Conservation (phyloP, 106 monocot species). For the Iris macrosiphon region DNA sequence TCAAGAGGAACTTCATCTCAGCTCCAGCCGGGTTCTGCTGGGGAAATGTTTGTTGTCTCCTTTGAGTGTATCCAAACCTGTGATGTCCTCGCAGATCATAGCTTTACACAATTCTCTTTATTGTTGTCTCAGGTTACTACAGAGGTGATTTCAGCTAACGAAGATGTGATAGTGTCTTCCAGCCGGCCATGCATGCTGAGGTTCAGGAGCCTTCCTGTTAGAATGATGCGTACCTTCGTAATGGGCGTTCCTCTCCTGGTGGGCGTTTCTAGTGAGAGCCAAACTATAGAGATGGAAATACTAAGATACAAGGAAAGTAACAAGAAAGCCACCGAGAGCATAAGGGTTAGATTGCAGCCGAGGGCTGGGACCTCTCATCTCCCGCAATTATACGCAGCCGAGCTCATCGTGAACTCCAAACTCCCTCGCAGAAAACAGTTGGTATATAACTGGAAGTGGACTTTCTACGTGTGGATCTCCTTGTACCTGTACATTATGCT, state of each 20-base stretch:
- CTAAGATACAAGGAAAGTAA: conserved; percentile 42
- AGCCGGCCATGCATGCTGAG: conserved; percentile 76
- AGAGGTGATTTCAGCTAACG: conserved; percentile 36
- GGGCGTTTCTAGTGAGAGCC: conserved; percentile 37
- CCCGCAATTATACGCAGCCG: conserved; percentile 52
- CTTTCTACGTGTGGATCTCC: conserved; percentile 54
- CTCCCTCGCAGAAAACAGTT: conserved; percentile 55
- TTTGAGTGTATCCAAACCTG: too few species aligned
- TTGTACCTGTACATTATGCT: conserved; percentile 41
- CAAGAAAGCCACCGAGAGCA: conserved; percentile 24
- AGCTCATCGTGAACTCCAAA: conserved; percentile 31
- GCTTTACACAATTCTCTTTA: not conserved
- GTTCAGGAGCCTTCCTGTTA: conserved; percentile 54
- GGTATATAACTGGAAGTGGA: conserved; percentile 69
- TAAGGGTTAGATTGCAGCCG: conserved; percentile 43
- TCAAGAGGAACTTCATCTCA: too few species aligned
- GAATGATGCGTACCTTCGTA: conserved; percentile 44
- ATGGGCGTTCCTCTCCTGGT: conserved; percentile 53
- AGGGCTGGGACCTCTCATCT: conserved; percentile 55
- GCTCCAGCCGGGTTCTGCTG: too few species aligned
- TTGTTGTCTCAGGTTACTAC: conserved; percentile 32
- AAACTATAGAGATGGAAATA: conserved; percentile 31
- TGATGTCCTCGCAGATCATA: too few species aligned
- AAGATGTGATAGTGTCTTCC: conserved; percentile 19
- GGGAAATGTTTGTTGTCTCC: too few species aligned